Evolutionary conservation across 1,284 basidiomycete genomes (phyloP).

Genomic region (Apiotrichum gracile): DNA sequence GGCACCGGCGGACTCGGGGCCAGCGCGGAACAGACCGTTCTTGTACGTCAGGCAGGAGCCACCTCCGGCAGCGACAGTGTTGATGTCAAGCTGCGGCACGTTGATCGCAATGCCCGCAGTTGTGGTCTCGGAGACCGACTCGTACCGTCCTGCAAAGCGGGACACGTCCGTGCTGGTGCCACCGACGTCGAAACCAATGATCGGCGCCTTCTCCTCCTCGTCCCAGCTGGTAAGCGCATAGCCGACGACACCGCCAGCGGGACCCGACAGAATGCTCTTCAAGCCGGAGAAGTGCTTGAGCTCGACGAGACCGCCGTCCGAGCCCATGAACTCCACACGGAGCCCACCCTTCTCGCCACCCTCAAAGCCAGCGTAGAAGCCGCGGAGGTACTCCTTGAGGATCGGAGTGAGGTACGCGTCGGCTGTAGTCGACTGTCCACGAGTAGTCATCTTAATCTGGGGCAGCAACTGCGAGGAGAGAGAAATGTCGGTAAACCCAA

Average conservation of each 20-base stretch:
- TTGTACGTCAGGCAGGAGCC: constrained; percentile 38
- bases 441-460: constrained; percentile 48
- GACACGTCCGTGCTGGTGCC: constrained; percentile 60
- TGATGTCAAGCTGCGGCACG: constrained; percentile 57
- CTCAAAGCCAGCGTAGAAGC: constrained; percentile 47
- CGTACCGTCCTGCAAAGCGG: constrained; percentile 42
- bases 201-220: constrained; percentile 23
- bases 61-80: constrained; percentile 43
- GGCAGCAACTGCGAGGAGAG: constrained; percentile 33
- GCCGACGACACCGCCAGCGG: constrained; percentile 53
- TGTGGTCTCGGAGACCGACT: constrained; percentile 55
- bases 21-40: constrained; percentile 31
- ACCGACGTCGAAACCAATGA: constrained; percentile 54
- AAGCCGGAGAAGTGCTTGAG: constrained; percentile 36
- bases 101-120: constrained; percentile 72
- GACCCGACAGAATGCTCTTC: constrained; percentile 44
- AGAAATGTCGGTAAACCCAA: constrained; percentile 37
- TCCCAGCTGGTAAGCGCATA: constrained; percentile 44
- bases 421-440: constrained; percentile 51
- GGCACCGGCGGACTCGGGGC: constrained; percentile 51
- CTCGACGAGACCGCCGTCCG: constrained; percentile 46
- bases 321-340: constrained; percentile 48
- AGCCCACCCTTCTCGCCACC: constrained; percentile 37
- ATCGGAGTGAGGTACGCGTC: constrained; percentile 54
- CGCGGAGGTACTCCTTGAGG: constrained; percentile 46